A percentile compares a stretch with the other conserved stretches of the same genome.
Evolutionary conservation across 176 grass and related monocot genomes (phyloP).

Genomic region (Neostapfia colusana): DNA sequence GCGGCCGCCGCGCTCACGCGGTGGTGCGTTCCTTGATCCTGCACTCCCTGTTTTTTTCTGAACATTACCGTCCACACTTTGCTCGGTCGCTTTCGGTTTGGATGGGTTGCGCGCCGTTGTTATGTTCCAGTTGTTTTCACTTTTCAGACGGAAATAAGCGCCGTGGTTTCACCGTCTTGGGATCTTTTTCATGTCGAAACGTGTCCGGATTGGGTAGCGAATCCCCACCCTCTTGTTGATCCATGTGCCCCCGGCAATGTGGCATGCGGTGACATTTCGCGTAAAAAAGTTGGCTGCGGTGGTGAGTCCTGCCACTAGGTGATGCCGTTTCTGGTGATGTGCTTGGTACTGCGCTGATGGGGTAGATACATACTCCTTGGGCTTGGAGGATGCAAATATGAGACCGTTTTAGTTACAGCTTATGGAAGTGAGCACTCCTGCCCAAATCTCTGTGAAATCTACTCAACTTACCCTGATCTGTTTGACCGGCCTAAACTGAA

Average conservation of each 20-base stretch:
- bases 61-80: not conserved
- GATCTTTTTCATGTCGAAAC: not conserved
- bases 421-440: not conserved
- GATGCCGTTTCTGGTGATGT: slow-evolving; percentile 19
- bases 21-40: slow-evolving; percentile 44
- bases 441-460: not conserved
- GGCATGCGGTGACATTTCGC: not conserved
- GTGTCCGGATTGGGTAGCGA: not conserved
- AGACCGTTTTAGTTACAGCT: not conserved
- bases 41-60: not conserved
- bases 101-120: slow-evolving; percentile 15
- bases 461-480: not conserved
- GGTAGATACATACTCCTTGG: not conserved
- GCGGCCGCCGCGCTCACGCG: slow-evolving; percentile 47
- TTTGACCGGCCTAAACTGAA: slow-evolving; percentile 8
- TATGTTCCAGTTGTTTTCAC: not conserved
- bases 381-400: slow-evolving; percentile 20
- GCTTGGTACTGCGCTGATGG: slow-evolving; percentile 6
- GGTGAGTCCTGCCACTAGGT: slow-evolving; percentile 6
- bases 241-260: not conserved
- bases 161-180: not conserved
- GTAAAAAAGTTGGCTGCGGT: too few relatives aligned
- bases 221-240: not conserved
- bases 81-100: not conserved
- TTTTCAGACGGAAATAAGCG: not conserved